Percentiles rank a stretch among this genome's conserved stretches.
These are phyloP conservation scores for Sclerotinia minor DNA, from an alignment of 2,329 filamentous ascomycete species.

Conservation along the genomic window DNA sequence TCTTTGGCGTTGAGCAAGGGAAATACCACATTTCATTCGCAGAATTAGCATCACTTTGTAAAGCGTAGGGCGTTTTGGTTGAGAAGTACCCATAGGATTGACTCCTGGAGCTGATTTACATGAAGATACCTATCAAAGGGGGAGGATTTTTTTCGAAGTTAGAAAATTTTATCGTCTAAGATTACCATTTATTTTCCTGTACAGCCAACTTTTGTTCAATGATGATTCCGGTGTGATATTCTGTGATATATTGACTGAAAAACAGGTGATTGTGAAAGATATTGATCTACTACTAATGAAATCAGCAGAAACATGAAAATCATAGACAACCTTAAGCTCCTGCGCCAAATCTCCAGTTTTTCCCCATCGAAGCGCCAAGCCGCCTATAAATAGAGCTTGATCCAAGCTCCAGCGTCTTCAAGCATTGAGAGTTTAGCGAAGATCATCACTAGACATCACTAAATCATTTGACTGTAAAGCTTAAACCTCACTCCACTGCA, in stretches of 20 bases:
- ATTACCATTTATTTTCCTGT: neutral
- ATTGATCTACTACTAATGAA: neutral
- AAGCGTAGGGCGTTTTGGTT: conserved; percentile 5
- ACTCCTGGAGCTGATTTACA: neutral
- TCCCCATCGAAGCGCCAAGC: conserved; percentile 1
- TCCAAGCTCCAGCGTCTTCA: conserved; percentile 9
- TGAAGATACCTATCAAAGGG: neutral
- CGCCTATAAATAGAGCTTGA: conserved; percentile 1
- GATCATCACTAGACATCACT: conserved; percentile 19
- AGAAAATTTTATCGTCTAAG: too few relatives aligned
- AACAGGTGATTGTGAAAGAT: neutral
- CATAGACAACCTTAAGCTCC: too few relatives aligned
- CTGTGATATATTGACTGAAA: neutral
- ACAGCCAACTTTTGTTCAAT: neutral
- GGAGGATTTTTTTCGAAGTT: neutral
- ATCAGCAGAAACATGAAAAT: neutral
- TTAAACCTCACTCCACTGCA: neutral
- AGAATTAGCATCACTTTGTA: neutral
- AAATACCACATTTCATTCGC: conserved; percentile 24
- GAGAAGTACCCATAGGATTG: neutral
- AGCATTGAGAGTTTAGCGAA: conserved; percentile 13
- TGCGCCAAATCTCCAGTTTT: neutral
- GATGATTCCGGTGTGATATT: neutral
- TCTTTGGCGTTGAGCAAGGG: conserved; percentile 18
- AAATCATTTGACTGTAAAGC: conserved; percentile 12